Evolutionary conservation across 495 filamentous ascomycete species (phyloP), one percentile per base, ranked within the genome.

Genomic region (Aspergillus affinis): DNA sequence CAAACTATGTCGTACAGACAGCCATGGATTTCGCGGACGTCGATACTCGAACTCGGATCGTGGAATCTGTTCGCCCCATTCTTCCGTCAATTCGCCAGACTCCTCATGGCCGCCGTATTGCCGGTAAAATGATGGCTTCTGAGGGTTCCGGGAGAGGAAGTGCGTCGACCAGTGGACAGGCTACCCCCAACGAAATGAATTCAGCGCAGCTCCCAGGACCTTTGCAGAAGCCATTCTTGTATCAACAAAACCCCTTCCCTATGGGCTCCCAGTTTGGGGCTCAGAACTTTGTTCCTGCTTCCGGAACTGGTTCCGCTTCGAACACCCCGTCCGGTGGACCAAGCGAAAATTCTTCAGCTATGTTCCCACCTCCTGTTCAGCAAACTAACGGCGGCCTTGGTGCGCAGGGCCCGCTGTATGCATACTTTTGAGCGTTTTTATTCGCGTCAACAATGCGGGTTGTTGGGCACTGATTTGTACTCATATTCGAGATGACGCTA

Each of bases 1-100:
- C 90, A 62, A 98, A 98, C 74, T 98, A 98, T 69, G 94, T 98
- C 61, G 88, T 98, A 44, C 94, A 98, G 81, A 98, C 94, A 36
- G 94, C 94, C 48, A 81, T 97, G 62, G 93, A 97, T 61, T 92
- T 90, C 65, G 84, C 90, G 8, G 90, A 92, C 51, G 71, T 81
- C 0, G 79, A 84, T 9, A 88, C 84, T 62, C 91, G 92, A 73
- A 76, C 77, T 57, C 81, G 82, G 26, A 82, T 98, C 20, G 84
- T 95, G 44, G 91, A 97, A 41, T 81, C 80, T 30, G 89, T 98
- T 61, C 90, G 91, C 23, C 93, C 93, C 0, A 82, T 90, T 57
- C 79, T 98, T 21, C 89, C 91, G 7, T 76, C 82, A 2, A 92
- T 98, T 57, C 88, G 92, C 46, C 83, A 88, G 57, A 96, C 91